phyloP scores from a whole-genome alignment of 2,329 filamentous ascomycete species.

The Xylariaceae sp. region DNA sequence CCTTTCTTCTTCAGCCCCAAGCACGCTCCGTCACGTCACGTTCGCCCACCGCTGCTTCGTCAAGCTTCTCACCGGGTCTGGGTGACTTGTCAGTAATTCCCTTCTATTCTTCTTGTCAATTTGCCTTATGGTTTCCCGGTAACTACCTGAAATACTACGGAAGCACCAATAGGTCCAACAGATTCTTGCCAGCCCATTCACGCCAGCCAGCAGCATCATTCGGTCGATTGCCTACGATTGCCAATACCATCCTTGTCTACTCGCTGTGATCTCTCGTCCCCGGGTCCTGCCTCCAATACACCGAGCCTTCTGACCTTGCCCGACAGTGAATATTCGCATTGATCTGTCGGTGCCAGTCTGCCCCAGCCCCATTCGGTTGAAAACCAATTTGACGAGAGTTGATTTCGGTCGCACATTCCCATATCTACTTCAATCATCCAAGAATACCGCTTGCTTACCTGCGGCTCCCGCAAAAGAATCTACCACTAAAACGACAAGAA shows the following conservation, averaged over 20 bases:
- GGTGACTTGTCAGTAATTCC: constrained; percentile 26
- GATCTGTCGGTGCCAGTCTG: too few relatives aligned
- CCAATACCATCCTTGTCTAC: neutral
- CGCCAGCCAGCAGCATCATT: neutral
- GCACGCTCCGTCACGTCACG: constrained; percentile 29
- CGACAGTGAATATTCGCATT: too few relatives aligned
- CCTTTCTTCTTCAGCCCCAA: constrained; percentile 23
- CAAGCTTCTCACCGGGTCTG: constrained; percentile 24
- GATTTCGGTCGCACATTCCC: too few relatives aligned
- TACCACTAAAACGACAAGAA: constrained; percentile 20
- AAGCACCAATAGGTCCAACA: neutral
- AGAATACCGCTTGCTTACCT: constrained; percentile 2
- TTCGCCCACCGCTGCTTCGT: constrained; percentile 24
- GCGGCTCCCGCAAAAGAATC: constrained; percentile 9
- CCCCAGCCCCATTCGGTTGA: neutral
- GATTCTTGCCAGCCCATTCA: neutral
- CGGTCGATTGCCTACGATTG: neutral
- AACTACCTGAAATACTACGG: neutral
- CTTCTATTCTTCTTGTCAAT: constrained; percentile 25
- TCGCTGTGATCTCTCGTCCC: neutral
- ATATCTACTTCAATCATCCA: constrained; percentile 5
- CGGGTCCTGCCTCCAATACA: neutral
- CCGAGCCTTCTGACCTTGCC: too few relatives aligned
- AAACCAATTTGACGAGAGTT: neutral
- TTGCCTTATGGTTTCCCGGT: constrained; percentile 11